A percentile compares a stretch with the other conserved stretches of the same genome.
phyloP scores from a whole-genome alignment of 2,329 filamentous ascomycete genomes.

The Calonectria pteridis region DNA sequence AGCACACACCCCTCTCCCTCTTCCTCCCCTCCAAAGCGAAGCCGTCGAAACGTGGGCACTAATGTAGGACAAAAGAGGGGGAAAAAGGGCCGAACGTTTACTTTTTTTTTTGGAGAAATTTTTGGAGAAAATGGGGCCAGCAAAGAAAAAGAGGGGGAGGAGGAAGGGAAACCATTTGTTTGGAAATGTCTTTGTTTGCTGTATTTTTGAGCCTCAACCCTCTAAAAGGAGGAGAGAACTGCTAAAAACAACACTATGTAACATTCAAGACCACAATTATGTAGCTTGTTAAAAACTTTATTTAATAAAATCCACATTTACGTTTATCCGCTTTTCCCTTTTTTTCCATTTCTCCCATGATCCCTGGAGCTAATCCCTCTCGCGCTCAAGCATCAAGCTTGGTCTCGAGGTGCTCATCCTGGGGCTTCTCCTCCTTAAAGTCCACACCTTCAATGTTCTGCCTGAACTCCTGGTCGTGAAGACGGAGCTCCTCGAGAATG shows the following conservation, averaged over 20 bases:
- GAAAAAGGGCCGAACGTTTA: neutral
- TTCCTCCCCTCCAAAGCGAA: neutral
- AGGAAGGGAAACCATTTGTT: neutral
- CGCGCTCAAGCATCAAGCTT: conserved; percentile 16
- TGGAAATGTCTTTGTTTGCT: neutral
- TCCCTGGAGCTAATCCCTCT: neutral
- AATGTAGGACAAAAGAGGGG: neutral
- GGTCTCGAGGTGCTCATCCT: conserved; percentile 42
- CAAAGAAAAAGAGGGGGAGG: too few relatives aligned
- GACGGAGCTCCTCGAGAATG: conserved; percentile 58
- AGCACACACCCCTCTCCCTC: neutral
- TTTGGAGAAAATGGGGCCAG: neutral
- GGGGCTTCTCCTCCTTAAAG: conserved; percentile 45
- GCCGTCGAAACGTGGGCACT: neutral
- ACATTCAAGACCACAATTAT: conserved; percentile 7
- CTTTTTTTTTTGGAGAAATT: neutral
- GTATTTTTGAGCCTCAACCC: neutral
- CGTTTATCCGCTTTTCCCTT: neutral
- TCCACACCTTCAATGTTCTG: conserved; percentile 44
- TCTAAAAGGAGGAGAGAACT: too few relatives aligned
- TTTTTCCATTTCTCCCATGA: neutral
- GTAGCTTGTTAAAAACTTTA: conserved; percentile 3
- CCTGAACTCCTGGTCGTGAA: conserved; percentile 51
- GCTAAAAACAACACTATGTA: neutral
- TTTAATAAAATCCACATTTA: conserved; percentile 8